These are phyloP conservation scores for Tylopilus plumbeoviolaceoides DNA, from an alignment of 768 basidiomycete species.

Conservation along the genomic window DNA sequence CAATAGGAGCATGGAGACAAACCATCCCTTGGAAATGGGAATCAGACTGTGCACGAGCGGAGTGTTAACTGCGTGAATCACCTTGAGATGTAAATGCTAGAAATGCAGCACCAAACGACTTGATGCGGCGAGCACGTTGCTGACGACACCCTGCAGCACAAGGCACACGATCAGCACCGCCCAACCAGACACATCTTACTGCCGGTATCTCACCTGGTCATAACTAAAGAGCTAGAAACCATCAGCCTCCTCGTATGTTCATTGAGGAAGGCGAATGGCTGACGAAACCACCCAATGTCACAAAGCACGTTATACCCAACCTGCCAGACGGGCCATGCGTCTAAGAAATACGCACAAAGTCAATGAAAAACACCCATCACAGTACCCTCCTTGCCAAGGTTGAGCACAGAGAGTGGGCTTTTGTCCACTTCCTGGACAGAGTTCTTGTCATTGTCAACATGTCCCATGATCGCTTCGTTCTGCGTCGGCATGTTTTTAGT, in stretches of 20 bases:
- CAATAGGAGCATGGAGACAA: slow-evolving; percentile 28
- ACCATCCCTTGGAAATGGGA: slow-evolving; percentile 24
- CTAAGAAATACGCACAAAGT: no score
- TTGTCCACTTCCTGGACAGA: not conserved
- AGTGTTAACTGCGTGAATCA: not conserved
- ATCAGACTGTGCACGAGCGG: not conserved
- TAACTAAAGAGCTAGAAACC: slow-evolving; percentile 28
- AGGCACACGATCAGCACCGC: no score
- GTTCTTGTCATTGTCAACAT: no score
- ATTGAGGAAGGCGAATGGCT: slow-evolving; percentile 6
- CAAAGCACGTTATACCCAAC: no score
- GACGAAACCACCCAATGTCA: slow-evolving; percentile 30
- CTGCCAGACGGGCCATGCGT: not conserved
- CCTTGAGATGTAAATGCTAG: no score
- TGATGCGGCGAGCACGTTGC: slow-evolving; percentile 30
- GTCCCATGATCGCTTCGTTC: slow-evolving; percentile 9
- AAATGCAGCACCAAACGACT: slow-evolving; percentile 32
- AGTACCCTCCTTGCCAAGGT: not conserved
- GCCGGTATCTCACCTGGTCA: no score
- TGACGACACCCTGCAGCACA: slow-evolving; percentile 25
- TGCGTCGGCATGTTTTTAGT: not conserved
- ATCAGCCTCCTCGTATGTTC: not conserved
- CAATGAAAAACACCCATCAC: slow-evolving; percentile 32
- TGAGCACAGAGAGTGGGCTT: slow-evolving; percentile 2
- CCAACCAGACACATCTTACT: not conserved